These are phyloP conservation scores for Candida ipomoeae DNA, from an alignment of 805 yeast genomes.

Conservation along the genomic window DNA sequence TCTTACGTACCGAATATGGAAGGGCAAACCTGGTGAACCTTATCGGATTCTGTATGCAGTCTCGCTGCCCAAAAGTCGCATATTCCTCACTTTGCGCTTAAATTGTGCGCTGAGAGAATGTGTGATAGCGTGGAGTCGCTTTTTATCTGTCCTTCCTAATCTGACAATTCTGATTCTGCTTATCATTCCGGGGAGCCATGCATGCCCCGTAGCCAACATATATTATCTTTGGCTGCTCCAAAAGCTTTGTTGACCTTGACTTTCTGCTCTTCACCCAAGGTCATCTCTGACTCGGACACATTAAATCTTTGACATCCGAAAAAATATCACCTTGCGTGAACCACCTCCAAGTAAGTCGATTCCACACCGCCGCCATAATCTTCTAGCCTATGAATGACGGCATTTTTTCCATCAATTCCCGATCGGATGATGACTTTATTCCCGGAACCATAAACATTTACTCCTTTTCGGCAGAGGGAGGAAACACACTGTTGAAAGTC, in stretches of 20 bases:
- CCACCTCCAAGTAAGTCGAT: not conserved
- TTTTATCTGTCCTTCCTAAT: not conserved
- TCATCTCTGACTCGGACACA: not conserved
- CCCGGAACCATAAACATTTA: slow-evolving; percentile 19
- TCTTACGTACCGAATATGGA: slow-evolving; percentile 1
- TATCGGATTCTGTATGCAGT: not conserved
- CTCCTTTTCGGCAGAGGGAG: slow-evolving; percentile 13
- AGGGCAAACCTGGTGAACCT: slow-evolving; percentile 1
- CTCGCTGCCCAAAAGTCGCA: not conserved
- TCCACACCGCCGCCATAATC: not conserved
- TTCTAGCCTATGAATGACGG: slow-evolving; percentile 5
- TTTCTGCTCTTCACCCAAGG: not conserved
- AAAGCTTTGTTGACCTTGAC: not conserved
- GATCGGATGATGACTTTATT: slow-evolving; percentile 15
- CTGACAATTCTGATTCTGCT: not conserved
- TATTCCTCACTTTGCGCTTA: not conserved
- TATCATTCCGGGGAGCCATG: not conserved
- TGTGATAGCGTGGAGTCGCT: not conserved
- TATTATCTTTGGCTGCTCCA: not conserved
- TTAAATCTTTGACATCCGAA: not conserved
- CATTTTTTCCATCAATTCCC: slow-evolving; percentile 11
- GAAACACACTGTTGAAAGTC: slow-evolving; percentile 11
- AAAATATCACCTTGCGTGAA: not conserved
- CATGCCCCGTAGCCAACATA: not conserved
- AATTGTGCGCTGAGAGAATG: not conserved